Conservation (phyloP, 1,284 basidiomycete species). For the Marasmius fiardii region DNA sequence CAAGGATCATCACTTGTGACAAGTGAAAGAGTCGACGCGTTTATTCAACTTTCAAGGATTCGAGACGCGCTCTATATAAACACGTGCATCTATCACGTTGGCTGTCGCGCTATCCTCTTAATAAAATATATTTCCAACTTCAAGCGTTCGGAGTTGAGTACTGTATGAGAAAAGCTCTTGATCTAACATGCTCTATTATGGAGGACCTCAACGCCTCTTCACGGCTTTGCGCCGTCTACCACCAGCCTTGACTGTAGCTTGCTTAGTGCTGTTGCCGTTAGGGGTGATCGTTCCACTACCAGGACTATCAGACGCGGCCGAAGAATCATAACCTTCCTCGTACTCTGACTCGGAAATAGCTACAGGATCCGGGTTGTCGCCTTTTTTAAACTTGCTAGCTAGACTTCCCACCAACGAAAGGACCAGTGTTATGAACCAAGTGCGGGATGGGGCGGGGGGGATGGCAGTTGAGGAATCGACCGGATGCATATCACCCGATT, state of each 20-base stretch:
- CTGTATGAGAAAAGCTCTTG: no score
- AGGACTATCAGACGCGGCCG: constrained; percentile 36
- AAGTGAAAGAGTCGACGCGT: no score
- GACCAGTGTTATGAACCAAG: constrained; percentile 46
- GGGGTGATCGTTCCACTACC: constrained; percentile 41
- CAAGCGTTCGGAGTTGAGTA: not conserved
- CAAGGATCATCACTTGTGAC: no score
- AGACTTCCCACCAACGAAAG: constrained; percentile 3
- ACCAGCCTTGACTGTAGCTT: constrained; percentile 46
- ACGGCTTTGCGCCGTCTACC: constrained; percentile 57
- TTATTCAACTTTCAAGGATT: no score
- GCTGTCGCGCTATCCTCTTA: not conserved
- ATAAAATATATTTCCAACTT: not conserved
- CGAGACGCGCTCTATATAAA: not conserved
- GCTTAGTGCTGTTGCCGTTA: constrained; percentile 22
- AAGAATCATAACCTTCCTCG: constrained; percentile 31
- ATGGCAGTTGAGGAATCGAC: constrained; percentile 47
- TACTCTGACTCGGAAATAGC: constrained; percentile 25
- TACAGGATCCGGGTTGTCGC: constrained; percentile 16
- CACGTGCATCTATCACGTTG: not conserved
- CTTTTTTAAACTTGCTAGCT: constrained; percentile 4
- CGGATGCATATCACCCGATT: constrained; percentile 49
- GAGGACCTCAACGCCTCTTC: constrained; percentile 38
- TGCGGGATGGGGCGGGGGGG: constrained; percentile 42
- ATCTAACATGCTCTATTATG: no score